phyloP scores from a whole-genome alignment of 2,329 filamentous ascomycete species.

The Fusarium secorum region DNA sequence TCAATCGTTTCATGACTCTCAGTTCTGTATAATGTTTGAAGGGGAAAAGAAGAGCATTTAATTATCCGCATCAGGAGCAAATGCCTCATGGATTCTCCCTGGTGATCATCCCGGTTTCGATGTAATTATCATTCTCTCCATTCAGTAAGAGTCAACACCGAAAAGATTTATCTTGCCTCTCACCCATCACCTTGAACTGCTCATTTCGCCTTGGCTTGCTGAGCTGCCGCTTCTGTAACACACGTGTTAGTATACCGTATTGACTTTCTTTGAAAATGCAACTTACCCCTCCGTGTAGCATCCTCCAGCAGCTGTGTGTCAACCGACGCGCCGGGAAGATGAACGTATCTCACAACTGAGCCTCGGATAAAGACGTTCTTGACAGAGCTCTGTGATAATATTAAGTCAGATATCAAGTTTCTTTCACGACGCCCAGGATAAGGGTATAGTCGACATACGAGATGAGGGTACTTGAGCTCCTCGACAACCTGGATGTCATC shows the following conservation, averaged over 20 bases:
- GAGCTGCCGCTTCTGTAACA: slow-evolving; percentile 62
- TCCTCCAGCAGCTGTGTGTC: slow-evolving; percentile 90
- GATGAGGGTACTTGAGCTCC: slow-evolving; percentile 91
- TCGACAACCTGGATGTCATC: slow-evolving; percentile 94
- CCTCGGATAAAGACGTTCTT: slow-evolving; percentile 97
- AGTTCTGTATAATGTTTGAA: not conserved
- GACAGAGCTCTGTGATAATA: slow-evolving; percentile 67
- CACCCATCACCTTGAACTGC: not conserved
- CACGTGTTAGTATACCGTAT: slow-evolving; percentile 7
- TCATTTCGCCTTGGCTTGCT: slow-evolving; percentile 65
- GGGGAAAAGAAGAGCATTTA: slow-evolving; percentile 34
- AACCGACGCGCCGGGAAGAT: slow-evolving; percentile 82
- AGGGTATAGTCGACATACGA: slow-evolving; percentile 62
- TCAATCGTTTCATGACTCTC: not conserved
- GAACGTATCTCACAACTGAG: slow-evolving; percentile 91
- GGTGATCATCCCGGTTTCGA: slow-evolving; percentile 31
- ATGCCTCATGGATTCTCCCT: slow-evolving; percentile 34
- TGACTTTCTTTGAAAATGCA: not conserved
- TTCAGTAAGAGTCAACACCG: not conserved
- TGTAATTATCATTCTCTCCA: slow-evolving; percentile 21
- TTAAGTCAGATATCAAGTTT: not conserved
- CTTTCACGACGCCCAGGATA: no score
- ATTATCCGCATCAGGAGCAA: slow-evolving; percentile 44
- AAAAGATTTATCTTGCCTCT: slow-evolving; percentile 8
- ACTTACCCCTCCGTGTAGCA: slow-evolving; percentile 82